Evolutionary conservation across 2,329 filamentous ascomycete genomes (phyloP).

Genomic region (Xylaria sp.): DNA sequence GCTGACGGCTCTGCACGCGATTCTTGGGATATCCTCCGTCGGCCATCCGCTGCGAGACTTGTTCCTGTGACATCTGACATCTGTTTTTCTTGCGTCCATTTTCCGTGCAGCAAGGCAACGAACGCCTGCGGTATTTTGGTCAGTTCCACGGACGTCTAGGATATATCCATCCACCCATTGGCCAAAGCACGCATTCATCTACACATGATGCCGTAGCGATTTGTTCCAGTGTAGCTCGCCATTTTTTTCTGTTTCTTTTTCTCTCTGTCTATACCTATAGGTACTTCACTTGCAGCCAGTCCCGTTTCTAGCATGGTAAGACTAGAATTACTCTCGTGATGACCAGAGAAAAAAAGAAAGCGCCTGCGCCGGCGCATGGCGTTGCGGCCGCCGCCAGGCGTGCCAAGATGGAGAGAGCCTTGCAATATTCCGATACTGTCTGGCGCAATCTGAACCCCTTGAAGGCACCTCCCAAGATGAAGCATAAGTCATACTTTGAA

Average conservation of each 20-base stretch:
- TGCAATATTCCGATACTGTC: constrained; percentile 42
- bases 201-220: constrained; percentile 44
- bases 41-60: constrained; percentile 27
- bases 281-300: constrained; percentile 37
- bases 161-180: constrained; percentile 33
- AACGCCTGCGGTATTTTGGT: constrained; percentile 34
- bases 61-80: constrained; percentile 40
- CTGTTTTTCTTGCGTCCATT: constrained; percentile 31
- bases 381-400: constrained; percentile 44
- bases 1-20: constrained; percentile 19
- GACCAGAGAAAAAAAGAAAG: constrained; percentile 49
- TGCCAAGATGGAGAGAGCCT: constrained; percentile 46
- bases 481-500: constrained; percentile 72
- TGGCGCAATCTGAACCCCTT: constrained; percentile 48
- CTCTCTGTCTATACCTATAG: constrained; percentile 36
- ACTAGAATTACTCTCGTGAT: constrained; percentile 46
- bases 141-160: constrained; percentile 32
- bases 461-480: constrained; percentile 56
- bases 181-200: constrained; percentile 40
- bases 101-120: constrained; percentile 34
- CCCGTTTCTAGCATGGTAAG: constrained; percentile 49
- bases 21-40: constrained; percentile 19
- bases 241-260: constrained; percentile 25
- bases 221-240: constrained; percentile 41
- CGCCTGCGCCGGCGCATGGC: constrained; percentile 43